Percentiles rank a stretch among this genome's conserved stretches.
These are phyloP conservation scores for Colletotrichum salicis DNA, from an alignment of 2,329 filamentous ascomycete genomes.

Conservation along the genomic window DNA sequence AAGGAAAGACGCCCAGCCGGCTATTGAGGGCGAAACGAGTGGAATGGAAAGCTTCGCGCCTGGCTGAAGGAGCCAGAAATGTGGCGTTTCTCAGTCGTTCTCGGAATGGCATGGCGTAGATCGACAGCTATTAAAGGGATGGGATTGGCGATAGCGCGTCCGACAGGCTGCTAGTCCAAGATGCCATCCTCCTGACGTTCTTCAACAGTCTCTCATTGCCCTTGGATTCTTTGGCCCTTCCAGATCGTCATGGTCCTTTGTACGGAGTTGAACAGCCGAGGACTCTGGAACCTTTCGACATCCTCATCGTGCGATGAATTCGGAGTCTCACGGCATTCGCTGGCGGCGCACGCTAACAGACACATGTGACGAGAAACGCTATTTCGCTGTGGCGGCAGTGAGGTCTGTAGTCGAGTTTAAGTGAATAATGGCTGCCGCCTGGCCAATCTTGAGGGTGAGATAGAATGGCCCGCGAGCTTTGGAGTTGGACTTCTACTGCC, in stretches of 20 bases:
- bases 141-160: conserved; percentile 25
- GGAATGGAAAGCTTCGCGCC: conserved; percentile 23
- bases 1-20: conserved; percentile 4
- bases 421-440: neutral
- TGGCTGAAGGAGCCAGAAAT: conserved; percentile 10
- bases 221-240: neutral
- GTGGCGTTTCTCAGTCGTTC: conserved; percentile 26
- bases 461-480: neutral
- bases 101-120: conserved; percentile 26
- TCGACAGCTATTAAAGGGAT: conserved; percentile 34
- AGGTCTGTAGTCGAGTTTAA: neutral
- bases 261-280: neutral
- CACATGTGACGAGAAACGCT: neutral
- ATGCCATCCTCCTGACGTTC: conserved; percentile 9
- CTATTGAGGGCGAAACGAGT: conserved; percentile 16
- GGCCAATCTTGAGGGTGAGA: neutral
- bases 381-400: neutral
- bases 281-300: neutral
- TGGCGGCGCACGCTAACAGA: neutral
- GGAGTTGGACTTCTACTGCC: neutral
- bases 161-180: conserved; percentile 3
- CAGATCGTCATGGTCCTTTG: neutral
- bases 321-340: neutral
- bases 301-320: neutral
- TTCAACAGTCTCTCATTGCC: neutral